Base-by-base conservation (phyloP, 345 rosid genomes). In the Dimocarpus longan region DNA sequence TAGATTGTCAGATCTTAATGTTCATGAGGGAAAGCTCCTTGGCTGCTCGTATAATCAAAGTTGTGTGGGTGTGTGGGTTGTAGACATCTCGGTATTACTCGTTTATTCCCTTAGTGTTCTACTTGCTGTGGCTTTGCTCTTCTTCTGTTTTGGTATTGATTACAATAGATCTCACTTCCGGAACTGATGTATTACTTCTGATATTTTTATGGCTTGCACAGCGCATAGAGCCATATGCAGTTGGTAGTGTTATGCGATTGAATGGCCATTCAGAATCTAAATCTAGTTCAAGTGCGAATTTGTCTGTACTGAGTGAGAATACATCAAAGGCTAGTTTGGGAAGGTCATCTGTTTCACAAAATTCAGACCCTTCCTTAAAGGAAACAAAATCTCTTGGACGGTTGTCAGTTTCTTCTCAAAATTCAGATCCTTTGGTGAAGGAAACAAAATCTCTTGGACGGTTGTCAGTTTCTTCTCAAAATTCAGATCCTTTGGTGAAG, bases 41-140 rank as follows among this genome's bases (percentile, higher is more conserved):
- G 98, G 97, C 68, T 96, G 99, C 91, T 96, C 99, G 13, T 94
- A 88, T 83, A 96, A 96, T 84, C 99, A 95, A 84, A 95, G 91
- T 80, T 95, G 99, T 78, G 99, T 95, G 24, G 99, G 98, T 82
- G 97, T 95, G 59, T 95, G 99, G 99, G 99, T 95, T 79, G 99
- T 91, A 50, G 99, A 93, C 83, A 91, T 93, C 87, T 90, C 96
- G 91, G 99, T 95, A 93, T 80, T 74, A 56, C 73, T 69, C 77
- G 8, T 74, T 74, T 57, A 63, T 64, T 79, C 40, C 18, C 69
- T 44, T 43, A 12, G 6, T 15, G 6, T 54, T 67, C 11, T 50
- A 57, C 74, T 66, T 81, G 77, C 68, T n/a, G 10, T 52, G 7
- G 21, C 64, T 64, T 78, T 75, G 32, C n/a, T 73, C 71, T 39